Evolutionary conservation across 2,329 filamentous ascomycete species (phyloP), one percentile per base, ranked within the genome.

Genomic region (Cladosporium halotolerans): DNA sequence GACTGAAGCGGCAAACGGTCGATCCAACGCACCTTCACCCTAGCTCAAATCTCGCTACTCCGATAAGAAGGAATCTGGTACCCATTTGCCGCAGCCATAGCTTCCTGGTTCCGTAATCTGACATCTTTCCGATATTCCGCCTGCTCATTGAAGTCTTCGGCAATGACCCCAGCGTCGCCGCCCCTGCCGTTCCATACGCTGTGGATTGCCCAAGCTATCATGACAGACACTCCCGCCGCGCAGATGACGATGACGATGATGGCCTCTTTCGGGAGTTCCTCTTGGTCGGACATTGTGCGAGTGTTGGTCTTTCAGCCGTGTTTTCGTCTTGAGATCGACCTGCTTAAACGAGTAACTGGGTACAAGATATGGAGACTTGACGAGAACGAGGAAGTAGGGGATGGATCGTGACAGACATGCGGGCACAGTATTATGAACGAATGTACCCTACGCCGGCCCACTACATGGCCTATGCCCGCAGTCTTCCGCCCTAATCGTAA

Each of bases 211-310:
- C 40, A 43, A 7, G 48, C 48, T 8, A 51, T 14, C 9, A 51
- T 2, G 2, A 51, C 48, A 8, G 40, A 36, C 13, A 18, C 40
- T 28, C 40, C 48, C 6, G 48, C 16, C 5, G 40, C 42, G 18
- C 23, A 10, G 8, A 51, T 51, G 32, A 51, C 48, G n/a, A 51
- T 43, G 18, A 51, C 7, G 41, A 51, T 44, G 40, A 51, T 38
- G 16, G 16, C 40, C 16, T 51, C 48, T 32, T 44, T 51, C 2
- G 48, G 18, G 7, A 51, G 18, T 31, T n/a, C 9, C 23, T 28
- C 23, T 28, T 7, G 23, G 23, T 7, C 3, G 23, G 23, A 28
- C 23, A 28, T 28, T 28, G 23, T 28, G 2, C 4, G 2, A 5
- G 3, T 28, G 7, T 5, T 28, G 4, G 2, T 28, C 4, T 28